Evolutionary conservation across 495 filamentous ascomycete genomes (phyloP), one percentile per base, ranked within the genome.

Genomic region (Amphirosellinia nigrospora): DNA sequence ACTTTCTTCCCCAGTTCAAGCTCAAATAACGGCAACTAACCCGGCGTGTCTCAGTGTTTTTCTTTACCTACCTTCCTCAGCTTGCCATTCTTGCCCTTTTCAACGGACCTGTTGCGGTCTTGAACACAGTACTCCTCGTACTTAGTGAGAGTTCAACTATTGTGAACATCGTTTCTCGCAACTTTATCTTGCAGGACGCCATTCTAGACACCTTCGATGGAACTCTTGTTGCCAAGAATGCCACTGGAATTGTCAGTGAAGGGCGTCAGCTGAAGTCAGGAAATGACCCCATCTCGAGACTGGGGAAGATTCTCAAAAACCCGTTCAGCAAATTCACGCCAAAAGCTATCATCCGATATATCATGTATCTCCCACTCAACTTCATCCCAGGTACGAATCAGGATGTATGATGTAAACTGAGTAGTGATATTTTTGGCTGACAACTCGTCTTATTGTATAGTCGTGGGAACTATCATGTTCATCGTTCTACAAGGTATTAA

Each of bases 121-220:
- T 96, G 61, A 91, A 90, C 5, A 92, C 94, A 0, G 85, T 89
- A 0, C 77, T 97, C 4, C 87, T 98, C 26, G 89, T 94, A 16
- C 87, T 98, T 39, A 91, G 84, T 76, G 95, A 99, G 77, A 91
- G 89, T 75, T 91, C 93, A 0, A 91, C 91, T 2, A 84, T 99
- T 65, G 89, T 94, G 48, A 91, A 86, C 46, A 74, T 94, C 50
- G 74, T 97, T 41, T 89, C 92, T 21, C 89, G 89, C 62, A 89
- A 88, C 45, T 95, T 93, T 68, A 75, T 97, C 65, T 85, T 96
- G 28, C 88, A 92, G 63, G 92, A 93, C 50, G 90, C 92, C 0
- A 84, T 98, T 7, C 81, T 96, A 28, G 94, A 99, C 77, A 96
- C 93, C 4, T 99, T 99, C 72, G 96, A 99, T 75, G 93, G 91